phyloP scores from a whole-genome alignment of 441 rosid genomes.

The Adansonia rubrostipa region DNA sequence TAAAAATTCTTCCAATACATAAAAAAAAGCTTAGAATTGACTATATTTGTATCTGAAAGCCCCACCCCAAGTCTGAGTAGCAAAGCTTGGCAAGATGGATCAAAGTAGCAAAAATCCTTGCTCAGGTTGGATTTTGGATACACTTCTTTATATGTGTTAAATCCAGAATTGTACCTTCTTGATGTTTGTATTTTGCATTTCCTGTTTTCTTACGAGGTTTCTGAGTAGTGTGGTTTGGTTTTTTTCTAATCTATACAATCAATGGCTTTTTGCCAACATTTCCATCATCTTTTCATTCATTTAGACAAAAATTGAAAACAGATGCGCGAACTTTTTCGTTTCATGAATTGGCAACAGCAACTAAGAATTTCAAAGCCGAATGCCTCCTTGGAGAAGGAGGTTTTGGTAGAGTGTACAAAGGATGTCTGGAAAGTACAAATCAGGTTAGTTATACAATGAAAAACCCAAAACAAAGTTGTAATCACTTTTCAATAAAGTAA shows the following conservation, averaged over 20 bases:
- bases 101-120: neutral
- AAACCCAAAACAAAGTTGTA: neutral
- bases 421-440: slow-evolving; percentile 37
- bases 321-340: slow-evolving; percentile 56
- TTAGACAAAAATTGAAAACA: slow-evolving; percentile 49
- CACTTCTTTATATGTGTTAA: neutral
- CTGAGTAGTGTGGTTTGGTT: too few relatives aligned
- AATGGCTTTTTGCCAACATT: neutral
- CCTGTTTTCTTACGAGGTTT: neutral
- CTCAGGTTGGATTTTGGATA: neutral
- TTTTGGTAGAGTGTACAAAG: slow-evolving; percentile 43
- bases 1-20: too few relatives aligned
- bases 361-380: slow-evolving; percentile 63
- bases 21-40: too few relatives aligned
- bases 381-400: slow-evolving; percentile 76
- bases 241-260: too few relatives aligned
- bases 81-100: neutral
- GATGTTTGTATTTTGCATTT: slow-evolving; percentile 16
- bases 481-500: neutral
- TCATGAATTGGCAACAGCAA: slow-evolving; percentile 57
- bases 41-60: too few relatives aligned
- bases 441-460: slow-evolving; percentile 42
- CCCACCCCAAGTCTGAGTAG: too few relatives aligned
- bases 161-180: neutral
- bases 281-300: slow-evolving; percentile 8